A percentile compares a stretch with the other conserved stretches of the same genome.
phyloP scores from a whole-genome alignment of 495 filamentous ascomycete genomes.

The Penicilliopsis zonata region DNA sequence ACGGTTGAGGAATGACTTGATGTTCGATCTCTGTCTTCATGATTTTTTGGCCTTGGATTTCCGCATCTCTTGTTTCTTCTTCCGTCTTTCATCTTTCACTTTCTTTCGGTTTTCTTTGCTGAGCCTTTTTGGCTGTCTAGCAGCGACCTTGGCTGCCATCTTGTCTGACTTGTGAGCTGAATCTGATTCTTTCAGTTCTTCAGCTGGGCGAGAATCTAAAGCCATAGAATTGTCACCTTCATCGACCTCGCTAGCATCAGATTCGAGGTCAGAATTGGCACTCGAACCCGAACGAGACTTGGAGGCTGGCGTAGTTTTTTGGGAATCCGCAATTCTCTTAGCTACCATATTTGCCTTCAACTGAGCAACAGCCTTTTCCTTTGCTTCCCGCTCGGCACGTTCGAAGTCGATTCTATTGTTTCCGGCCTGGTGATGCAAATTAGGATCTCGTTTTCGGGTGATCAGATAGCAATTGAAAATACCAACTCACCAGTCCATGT shows the following conservation, averaged over 20 bases:
- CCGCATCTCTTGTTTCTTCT: constrained; percentile 25
- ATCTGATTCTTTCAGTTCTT: not conserved
- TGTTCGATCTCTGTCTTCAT: not conserved
- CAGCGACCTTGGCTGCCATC: constrained; percentile 4
- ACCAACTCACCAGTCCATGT: constrained; percentile 52
- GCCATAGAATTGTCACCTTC: constrained; percentile 7
- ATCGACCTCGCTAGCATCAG: constrained; percentile 13
- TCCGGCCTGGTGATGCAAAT: constrained; percentile 34
- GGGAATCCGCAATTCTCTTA: constrained; percentile 10
- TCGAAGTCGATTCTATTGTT: constrained; percentile 50
- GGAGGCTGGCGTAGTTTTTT: constrained; percentile 7
- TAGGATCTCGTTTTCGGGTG: not conserved
- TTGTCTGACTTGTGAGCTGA: constrained; percentile 6
- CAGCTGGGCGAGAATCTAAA: constrained; percentile 2
- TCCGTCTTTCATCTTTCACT: constrained; percentile 22
- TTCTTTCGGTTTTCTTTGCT: constrained; percentile 16
- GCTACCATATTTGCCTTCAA: constrained; percentile 35
- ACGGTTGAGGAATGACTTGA: not conserved
- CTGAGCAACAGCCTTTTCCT: constrained; percentile 38
- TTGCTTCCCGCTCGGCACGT: constrained; percentile 38
- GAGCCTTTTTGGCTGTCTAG: constrained; percentile 17
- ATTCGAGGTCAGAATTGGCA: constrained; percentile 12
- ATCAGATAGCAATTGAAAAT: not conserved
- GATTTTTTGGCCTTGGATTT: constrained; percentile 13
- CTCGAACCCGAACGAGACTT: constrained; percentile 9